Base-by-base conservation (phyloP, 768 basidiomycete genomes). In the Asterophora lycoperdoides region DNA sequence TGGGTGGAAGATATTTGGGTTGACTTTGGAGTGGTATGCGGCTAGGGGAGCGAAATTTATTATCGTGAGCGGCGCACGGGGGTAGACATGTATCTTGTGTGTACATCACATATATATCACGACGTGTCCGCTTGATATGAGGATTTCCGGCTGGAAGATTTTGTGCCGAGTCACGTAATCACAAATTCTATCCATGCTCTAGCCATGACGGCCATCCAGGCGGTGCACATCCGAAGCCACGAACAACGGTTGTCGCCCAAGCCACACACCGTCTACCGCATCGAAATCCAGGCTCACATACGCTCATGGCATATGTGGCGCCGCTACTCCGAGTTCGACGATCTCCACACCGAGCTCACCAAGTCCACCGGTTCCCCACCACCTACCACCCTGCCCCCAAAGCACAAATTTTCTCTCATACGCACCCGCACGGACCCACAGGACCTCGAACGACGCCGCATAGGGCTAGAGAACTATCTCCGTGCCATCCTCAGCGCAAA, bases 251-350 rank as follows among this genome's bases (percentile, higher is more conserved):
- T 73, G 2, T 60, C 70, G 34, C 89, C 90, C 56, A 89, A 87
- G 60, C 68, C 81, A n/a, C 90, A 94, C 61, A 76, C 78, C 48
- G 89, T 88, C 58, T 95, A 86, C 70, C 76, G 76, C 53, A 87
- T 95, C 63, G 79, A 85, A 60, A 83, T 97, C 57, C 82, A 88
- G 57, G 92, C 92, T 5, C 83, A 90, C 47, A 89, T 93, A 23
- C 84, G 89, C 52, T 86, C 90, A 63, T 97, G 94, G 93, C 81
- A 86, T 49, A 89, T 96, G 77, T 89, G 88, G 83, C 76, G 87
- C 49, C 87, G 95, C 42, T 98, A 97, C 71, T 93, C 91, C 36
- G 93, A 96, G 69, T 98, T 98, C 69, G 83, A 79, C 61, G 84
- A 90, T 58, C 81, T 98, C 6, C 80, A 94, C 65, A 77, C 79